Percentiles rank a stretch among this genome's conserved stretches.
phyloP scores from a whole-genome alignment of 257 asterid species.

The Cruciata laevipes region DNA sequence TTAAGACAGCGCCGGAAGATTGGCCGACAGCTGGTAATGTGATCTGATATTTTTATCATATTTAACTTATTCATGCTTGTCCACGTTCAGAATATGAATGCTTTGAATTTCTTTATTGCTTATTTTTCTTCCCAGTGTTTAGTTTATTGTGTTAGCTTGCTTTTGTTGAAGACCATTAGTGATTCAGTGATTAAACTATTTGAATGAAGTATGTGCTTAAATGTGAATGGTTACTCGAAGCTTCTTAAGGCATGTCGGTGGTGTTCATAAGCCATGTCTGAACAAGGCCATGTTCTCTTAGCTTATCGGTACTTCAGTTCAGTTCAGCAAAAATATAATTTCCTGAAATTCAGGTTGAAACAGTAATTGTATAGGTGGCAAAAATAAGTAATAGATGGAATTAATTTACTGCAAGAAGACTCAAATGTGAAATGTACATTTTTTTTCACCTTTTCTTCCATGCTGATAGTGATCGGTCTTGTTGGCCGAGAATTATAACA shows the following conservation, averaged over 20 bases:
- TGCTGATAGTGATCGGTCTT: not conserved
- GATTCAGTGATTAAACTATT: not conserved
- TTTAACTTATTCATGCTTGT: not conserved
- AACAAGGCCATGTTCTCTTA: too few species aligned
- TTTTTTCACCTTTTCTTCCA: not conserved
- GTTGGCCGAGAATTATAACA: constrained; percentile 8
- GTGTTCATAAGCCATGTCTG: too few species aligned
- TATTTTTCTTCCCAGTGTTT: not conserved
- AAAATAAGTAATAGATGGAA: not conserved
- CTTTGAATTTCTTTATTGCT: not conserved
- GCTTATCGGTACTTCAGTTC: too few species aligned
- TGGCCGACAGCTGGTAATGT: not conserved
- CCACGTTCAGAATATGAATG: not conserved
- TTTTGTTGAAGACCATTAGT: not conserved
- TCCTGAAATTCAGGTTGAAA: too few species aligned
- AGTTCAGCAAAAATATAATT: too few species aligned
- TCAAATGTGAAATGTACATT: not conserved
- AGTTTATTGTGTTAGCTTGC: not conserved
- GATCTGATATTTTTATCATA: not conserved
- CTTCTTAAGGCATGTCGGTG: not conserved
- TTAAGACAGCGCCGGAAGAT: not conserved
- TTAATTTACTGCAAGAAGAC: not conserved
- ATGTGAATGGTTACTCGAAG: not conserved
- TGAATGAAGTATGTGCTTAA: not conserved
- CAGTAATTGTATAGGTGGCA: not conserved